Evolutionary conservation across 1,284 basidiomycete genomes (phyloP).

Genomic region (Agroathelia rolfsii): DNA sequence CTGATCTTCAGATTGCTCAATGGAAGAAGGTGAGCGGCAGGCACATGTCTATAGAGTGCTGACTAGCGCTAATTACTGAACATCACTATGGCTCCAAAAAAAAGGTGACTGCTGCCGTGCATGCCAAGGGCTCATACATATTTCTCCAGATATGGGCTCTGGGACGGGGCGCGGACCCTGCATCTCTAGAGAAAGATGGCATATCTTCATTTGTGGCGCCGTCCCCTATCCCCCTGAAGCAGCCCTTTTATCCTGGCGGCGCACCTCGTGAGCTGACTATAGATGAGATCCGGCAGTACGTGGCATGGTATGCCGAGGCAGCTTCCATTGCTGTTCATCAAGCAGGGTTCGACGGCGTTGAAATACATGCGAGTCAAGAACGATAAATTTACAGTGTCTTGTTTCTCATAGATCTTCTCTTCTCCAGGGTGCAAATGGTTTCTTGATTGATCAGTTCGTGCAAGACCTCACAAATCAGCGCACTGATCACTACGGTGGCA

Average conservation of each 20-base stretch:
- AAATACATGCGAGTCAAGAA: slow-evolving; percentile 25
- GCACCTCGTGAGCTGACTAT: slow-evolving; percentile 26
- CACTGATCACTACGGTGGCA: slow-evolving; percentile 47
- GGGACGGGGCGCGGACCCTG: slow-evolving; percentile 23
- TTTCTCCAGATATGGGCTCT: slow-evolving; percentile 34
- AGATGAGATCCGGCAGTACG: slow-evolving; percentile 33
- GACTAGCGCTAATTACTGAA: slow-evolving; percentile 19
- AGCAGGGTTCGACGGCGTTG: slow-evolving; percentile 40
- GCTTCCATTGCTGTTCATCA: slow-evolving; percentile 30
- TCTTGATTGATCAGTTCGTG: slow-evolving; percentile 32
- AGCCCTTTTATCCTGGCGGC: slow-evolving; percentile 14
- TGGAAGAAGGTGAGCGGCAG: slow-evolving; percentile 33
- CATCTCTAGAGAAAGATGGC: slow-evolving; percentile 18
- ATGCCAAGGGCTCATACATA: slow-evolving; percentile 29
- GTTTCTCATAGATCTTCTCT: no score
- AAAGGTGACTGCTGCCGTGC: slow-evolving; percentile 28
- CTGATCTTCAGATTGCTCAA: slow-evolving; percentile 29
- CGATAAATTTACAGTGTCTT: background rate
- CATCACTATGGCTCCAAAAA: slow-evolving; percentile 9
- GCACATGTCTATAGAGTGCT: background rate
- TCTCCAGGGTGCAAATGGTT: slow-evolving; percentile 27
- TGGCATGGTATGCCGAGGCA: slow-evolving; percentile 25
- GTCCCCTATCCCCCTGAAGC: slow-evolving; percentile 29
- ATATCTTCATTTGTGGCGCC: slow-evolving; percentile 25
- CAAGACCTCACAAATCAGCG: slow-evolving; percentile 36